These are phyloP conservation scores for Naumovozyma castellii DNA, from an alignment of 805 yeast species.

Conservation along the genomic window DNA sequence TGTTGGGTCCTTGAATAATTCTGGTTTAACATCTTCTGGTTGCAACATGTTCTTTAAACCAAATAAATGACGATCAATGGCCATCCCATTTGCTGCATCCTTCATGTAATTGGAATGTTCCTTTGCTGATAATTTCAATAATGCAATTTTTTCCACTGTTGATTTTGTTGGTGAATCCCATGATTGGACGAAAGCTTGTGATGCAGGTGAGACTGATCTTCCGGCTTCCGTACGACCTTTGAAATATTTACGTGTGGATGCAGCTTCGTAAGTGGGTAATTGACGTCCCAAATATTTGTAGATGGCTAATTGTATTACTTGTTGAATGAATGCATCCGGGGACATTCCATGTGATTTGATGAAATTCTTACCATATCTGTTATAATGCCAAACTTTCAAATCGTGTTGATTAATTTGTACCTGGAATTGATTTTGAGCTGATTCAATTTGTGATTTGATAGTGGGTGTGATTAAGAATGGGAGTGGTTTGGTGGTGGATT, in stretches of 20 bases:
- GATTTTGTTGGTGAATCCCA: constrained; percentile 50
- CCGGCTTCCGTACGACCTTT: constrained; percentile 94
- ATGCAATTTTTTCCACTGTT: constrained; percentile 46
- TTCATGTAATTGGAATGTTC: constrained; percentile 67
- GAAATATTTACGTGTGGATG: constrained; percentile 82
- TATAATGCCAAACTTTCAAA: constrained; percentile 68
- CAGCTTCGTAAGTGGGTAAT: constrained; percentile 92
- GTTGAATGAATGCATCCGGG: constrained; percentile 90
- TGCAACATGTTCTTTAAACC: constrained; percentile 71
- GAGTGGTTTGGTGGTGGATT: constrained; percentile 19
- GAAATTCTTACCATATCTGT: constrained; percentile 75
- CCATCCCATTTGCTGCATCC: constrained; percentile 75
- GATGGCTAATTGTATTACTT: constrained; percentile 84
- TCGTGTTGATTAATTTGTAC: constrained; percentile 51
- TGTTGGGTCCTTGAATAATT: constrained; percentile 64
- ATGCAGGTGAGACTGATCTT: constrained; percentile 68
- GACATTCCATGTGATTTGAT: constrained; percentile 79
- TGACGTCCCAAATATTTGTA: constrained; percentile 70
- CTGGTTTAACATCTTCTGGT: constrained; percentile 45
- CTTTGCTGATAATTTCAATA: constrained; percentile 62
- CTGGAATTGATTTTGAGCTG: constrained; percentile 50
- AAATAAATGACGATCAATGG: constrained; percentile 88
- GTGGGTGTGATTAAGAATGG: constrained; percentile 51
- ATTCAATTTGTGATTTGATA: constrained; percentile 40
- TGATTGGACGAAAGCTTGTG: constrained; percentile 58